phyloP scores from a whole-genome alignment of 2,329 filamentous ascomycete species.

The Fusarium albidum region DNA sequence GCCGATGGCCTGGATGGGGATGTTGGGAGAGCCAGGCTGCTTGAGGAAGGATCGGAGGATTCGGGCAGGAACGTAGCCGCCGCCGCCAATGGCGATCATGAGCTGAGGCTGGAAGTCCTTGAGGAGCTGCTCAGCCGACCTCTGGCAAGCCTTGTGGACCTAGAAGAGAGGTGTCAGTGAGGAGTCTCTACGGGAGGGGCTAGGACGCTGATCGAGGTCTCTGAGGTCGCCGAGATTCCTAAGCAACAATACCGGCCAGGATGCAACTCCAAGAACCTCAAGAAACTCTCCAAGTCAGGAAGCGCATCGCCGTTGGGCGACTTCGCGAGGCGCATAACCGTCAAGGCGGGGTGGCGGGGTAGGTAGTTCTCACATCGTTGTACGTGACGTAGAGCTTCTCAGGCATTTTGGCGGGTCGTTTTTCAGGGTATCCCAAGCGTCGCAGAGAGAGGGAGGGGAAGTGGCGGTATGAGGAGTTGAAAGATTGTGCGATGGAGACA shows the following conservation, averaged over 20 bases:
- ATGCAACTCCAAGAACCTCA: not conserved
- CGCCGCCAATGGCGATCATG: constrained; percentile 98
- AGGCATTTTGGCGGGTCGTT: constrained; percentile 67
- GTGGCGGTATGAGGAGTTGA: not conserved
- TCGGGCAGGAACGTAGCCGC: constrained; percentile 95
- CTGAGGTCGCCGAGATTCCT: not conserved
- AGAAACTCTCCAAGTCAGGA: not conserved
- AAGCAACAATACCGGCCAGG: not conserved
- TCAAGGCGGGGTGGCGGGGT: constrained; percentile 41
- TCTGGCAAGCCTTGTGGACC: constrained; percentile 98
- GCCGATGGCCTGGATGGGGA: constrained; percentile 98
- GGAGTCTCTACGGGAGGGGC: not conserved
- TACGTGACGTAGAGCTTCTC: constrained; percentile 92
- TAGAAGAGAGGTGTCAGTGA: constrained; percentile 49
- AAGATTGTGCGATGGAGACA: constrained; percentile 22
- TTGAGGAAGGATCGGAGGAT: constrained; percentile 99
- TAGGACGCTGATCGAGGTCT: not conserved
- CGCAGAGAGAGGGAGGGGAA: constrained; percentile 8
- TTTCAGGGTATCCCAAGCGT: constrained; percentile 22
- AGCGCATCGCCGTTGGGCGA: constrained; percentile 15
- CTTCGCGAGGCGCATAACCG: constrained; percentile 27
- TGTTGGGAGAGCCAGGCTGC: constrained; percentile 85
- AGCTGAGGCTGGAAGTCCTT: constrained; percentile 89
- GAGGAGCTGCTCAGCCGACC: constrained; percentile 82
- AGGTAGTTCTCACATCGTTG: constrained; percentile 74